Percentiles rank a stretch among this genome's conserved stretches.
Evolutionary conservation across 192 early-diverging fungal genomes (phyloP).

Genomic region (Gryganskiella cystojenkinii): DNA sequence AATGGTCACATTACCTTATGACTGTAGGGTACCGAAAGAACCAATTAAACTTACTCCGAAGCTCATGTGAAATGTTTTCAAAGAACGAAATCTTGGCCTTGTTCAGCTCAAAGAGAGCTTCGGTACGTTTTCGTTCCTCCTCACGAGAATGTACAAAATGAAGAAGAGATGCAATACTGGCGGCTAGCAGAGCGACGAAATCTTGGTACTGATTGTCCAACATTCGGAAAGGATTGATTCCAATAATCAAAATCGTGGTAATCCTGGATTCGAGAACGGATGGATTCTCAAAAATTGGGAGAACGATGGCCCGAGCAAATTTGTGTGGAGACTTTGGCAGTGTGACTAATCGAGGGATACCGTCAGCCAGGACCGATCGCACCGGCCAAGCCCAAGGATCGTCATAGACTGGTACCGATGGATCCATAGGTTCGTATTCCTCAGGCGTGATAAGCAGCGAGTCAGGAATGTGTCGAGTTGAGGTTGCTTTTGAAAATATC

Average conservation of each 20-base stretch:
- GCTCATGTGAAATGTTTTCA: slow-evolving; percentile 55
- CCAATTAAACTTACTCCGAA: slow-evolving; percentile 58
- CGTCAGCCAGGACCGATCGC: slow-evolving; percentile 38
- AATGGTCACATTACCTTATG: too few species aligned
- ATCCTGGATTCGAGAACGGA: slow-evolving; percentile 36
- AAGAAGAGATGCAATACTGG: slow-evolving; percentile 31
- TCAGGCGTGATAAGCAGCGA: slow-evolving; percentile 39
- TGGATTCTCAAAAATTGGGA: slow-evolving; percentile 40
- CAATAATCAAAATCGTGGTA: slow-evolving; percentile 32
- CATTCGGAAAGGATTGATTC: slow-evolving; percentile 42
- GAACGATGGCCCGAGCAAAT: slow-evolving; percentile 30
- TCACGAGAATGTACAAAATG: slow-evolving; percentile 47
- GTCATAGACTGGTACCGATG: slow-evolving; percentile 16
- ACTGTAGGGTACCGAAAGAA: too few species aligned
- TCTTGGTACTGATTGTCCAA: slow-evolving; percentile 43
- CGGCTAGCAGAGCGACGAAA: slow-evolving; percentile 42
- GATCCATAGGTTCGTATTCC: slow-evolving; percentile 45
- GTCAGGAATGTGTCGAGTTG: slow-evolving; percentile 43
- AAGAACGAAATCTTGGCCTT: slow-evolving; percentile 55
- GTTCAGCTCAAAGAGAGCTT: slow-evolving; percentile 49
- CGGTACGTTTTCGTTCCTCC: slow-evolving; percentile 44
- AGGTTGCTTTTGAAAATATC: slow-evolving; percentile 30
- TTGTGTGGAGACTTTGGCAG: slow-evolving; percentile 46
- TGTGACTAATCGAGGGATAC: slow-evolving; percentile 39
- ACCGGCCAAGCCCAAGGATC: slow-evolving; percentile 49